Percentiles rank a stretch among this genome's conserved stretches.
Evolutionary conservation across 352 stramenopile genomes (phyloP).

Genomic region (Pythium vanterpoolii): DNA sequence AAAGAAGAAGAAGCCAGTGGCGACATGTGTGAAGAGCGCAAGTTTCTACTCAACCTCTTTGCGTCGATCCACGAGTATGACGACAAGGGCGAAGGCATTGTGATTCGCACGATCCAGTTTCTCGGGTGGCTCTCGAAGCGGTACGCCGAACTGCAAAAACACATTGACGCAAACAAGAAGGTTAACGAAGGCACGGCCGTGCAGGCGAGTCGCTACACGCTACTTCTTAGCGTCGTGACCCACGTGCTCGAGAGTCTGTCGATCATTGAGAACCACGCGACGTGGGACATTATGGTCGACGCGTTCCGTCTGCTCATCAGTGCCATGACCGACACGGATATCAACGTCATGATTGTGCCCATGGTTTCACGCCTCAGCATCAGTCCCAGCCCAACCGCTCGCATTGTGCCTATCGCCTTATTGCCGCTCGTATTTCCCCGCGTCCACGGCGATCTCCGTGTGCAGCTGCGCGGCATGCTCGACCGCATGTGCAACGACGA

Average conservation of each 20-base stretch:
- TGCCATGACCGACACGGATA: slow-evolving; percentile 55
- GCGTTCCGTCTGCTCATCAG: slow-evolving; percentile 69
- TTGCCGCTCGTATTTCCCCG: slow-evolving; percentile 74
- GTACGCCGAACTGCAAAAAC: slow-evolving; percentile 61
- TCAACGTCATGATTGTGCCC: slow-evolving; percentile 63
- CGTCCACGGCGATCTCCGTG: slow-evolving; percentile 61
- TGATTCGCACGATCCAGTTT: slow-evolving; percentile 83
- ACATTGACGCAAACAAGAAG: slow-evolving; percentile 28
- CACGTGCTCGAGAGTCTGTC: slow-evolving; percentile 84
- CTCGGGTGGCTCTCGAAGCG: slow-evolving; percentile 72
- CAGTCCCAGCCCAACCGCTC: slow-evolving; percentile 77
- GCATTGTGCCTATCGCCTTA: slow-evolving; percentile 79
- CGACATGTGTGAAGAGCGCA: slow-evolving; percentile 75
- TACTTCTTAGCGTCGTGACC: slow-evolving; percentile 71
- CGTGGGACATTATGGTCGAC: slow-evolving; percentile 88
- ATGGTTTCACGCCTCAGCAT: slow-evolving; percentile 83
- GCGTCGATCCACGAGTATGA: slow-evolving; percentile 84
- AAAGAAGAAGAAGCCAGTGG: slow-evolving; percentile 62
- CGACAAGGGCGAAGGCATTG: slow-evolving; percentile 84
- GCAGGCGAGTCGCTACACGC: slow-evolving; percentile 39
- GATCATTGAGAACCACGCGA: slow-evolving; percentile 88
- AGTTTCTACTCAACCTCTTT: slow-evolving; percentile 82
- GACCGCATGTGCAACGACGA: slow-evolving; percentile 87
- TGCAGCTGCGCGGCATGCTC: slow-evolving; percentile 85
- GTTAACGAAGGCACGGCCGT: slow-evolving; percentile 8